Conservation (phyloP, 1,284 basidiomycete species). For the Fomes fomentarius region DNA sequence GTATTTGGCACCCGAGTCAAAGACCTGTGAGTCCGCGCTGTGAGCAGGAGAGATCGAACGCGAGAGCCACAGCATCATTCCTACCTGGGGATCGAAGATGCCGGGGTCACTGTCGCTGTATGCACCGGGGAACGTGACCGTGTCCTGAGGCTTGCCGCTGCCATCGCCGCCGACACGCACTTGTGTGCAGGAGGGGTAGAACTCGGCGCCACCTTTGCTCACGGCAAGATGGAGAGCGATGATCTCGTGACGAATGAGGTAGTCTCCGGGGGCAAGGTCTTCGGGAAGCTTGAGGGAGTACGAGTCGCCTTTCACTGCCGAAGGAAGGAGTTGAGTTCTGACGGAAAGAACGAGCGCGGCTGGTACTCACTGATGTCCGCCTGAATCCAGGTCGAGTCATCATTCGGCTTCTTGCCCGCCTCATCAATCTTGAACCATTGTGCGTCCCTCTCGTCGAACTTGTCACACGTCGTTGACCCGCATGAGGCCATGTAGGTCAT, state of each 20-base stretch:
- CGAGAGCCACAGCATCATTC: neutral
- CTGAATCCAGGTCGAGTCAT: slow-evolving; percentile 45
- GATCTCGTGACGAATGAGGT: slow-evolving; percentile 75
- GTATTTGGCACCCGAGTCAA: slow-evolving; percentile 36
- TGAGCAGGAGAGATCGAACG: slow-evolving; percentile 1
- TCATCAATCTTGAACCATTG: slow-evolving; percentile 74
- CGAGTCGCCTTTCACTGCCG: slow-evolving; percentile 43
- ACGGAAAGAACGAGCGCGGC: neutral
- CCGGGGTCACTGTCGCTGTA: slow-evolving; percentile 69
- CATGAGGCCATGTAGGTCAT: slow-evolving; percentile 75
- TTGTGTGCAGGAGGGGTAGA: neutral
- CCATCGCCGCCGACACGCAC: neutral
- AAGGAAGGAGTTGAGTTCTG: too few relatives aligned
- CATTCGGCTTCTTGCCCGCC: slow-evolving; percentile 41
- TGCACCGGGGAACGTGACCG: slow-evolving; percentile 50
- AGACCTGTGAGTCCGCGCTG: slow-evolving; percentile 36
- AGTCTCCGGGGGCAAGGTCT: slow-evolving; percentile 61
- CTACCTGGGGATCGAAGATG: slow-evolving; percentile 43
- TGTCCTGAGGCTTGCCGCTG: neutral
- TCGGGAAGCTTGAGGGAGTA: slow-evolving; percentile 57
- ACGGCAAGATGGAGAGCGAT: slow-evolving; percentile 69
- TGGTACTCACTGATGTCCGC: slow-evolving; percentile 41
- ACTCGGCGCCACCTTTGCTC: slow-evolving; percentile 57
- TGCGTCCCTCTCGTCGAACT: slow-evolving; percentile 59
- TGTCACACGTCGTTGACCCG: slow-evolving; percentile 55